Evolutionary conservation across 2,329 filamentous ascomycete species (phyloP).

Genomic region (Magnaporthales sp.): DNA sequence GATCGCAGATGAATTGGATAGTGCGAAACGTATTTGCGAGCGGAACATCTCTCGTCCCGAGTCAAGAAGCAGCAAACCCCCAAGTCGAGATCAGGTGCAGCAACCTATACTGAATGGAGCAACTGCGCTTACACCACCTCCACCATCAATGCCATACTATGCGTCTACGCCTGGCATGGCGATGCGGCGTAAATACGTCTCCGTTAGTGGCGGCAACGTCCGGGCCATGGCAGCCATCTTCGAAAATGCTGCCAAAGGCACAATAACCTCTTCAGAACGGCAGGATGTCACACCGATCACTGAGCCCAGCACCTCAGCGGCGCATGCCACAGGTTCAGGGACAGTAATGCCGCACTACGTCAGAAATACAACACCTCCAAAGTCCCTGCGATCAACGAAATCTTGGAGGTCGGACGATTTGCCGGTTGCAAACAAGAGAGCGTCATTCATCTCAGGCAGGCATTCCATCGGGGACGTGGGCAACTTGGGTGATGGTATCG

Average conservation of each 20-base stretch:
- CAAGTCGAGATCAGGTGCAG: background rate
- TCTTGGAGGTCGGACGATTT: conserved; percentile 1
- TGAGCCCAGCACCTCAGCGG: background rate
- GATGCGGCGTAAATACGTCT: conserved; percentile 2
- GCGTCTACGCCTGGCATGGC: background rate
- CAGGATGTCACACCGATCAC: background rate
- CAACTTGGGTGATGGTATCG: background rate
- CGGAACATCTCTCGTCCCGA: background rate
- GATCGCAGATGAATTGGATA: background rate
- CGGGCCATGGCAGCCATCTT: conserved; percentile 45
- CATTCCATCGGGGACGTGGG: background rate
- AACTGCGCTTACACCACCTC: background rate
- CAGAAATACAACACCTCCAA: conserved; percentile 1
- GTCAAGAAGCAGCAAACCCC: background rate
- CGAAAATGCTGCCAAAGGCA: conserved; percentile 24
- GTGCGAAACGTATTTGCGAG: background rate
- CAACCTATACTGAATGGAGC: background rate
- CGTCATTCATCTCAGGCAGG: background rate
- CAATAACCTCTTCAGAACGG: background rate
- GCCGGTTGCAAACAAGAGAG: background rate
- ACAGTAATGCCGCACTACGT: conserved; percentile 9
- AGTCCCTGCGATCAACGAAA: background rate
- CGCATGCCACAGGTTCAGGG: conserved; percentile 9
- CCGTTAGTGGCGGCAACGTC: conserved; percentile 18
- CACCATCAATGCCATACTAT: background rate